These are phyloP conservation scores for Arctium lappa DNA, from an alignment of 129 eudicot genomes.

Conservation along the genomic window DNA sequence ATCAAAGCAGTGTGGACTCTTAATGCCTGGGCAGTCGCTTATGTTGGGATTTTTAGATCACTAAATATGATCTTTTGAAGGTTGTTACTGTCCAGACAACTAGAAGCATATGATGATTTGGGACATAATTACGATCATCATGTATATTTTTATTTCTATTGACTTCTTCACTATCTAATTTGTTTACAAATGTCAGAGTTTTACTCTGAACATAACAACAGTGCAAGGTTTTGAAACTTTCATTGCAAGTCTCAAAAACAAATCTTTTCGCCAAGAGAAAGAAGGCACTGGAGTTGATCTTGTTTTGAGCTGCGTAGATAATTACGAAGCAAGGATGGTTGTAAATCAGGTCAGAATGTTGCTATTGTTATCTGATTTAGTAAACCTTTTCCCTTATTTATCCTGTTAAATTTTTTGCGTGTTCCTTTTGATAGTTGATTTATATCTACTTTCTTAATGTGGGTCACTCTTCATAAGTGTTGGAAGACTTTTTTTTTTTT, in stretches of 20 bases:
- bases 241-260: constrained; percentile 75
- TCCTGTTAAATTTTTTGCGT: neutral
- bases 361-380: neutral
- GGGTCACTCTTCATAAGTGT: neutral
- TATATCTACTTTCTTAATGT: neutral
- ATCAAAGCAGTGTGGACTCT: too few species aligned
- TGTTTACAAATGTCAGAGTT: constrained; percentile 60
- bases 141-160: neutral
- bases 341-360: constrained; percentile 86
- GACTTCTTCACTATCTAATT: neutral
- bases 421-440: neutral
- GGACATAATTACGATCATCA: neutral
- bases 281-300: constrained; percentile 91
- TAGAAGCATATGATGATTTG: neutral
- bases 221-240: constrained; percentile 95
- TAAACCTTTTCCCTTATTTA: neutral
- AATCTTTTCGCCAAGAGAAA: constrained; percentile 52
- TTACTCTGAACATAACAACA: constrained; percentile 91
- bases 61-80: too few species aligned
- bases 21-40: neutral
- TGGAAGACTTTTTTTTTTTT: neutral
- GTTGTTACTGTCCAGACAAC: neutral
- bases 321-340: constrained; percentile 99
- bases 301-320: constrained; percentile 95
- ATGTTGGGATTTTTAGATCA: too few species aligned